Evolutionary conservation across 2,329 filamentous ascomycete species (phyloP), one percentile per base, ranked within the genome.

Genomic region (Daldinia eschscholtzii): DNA sequence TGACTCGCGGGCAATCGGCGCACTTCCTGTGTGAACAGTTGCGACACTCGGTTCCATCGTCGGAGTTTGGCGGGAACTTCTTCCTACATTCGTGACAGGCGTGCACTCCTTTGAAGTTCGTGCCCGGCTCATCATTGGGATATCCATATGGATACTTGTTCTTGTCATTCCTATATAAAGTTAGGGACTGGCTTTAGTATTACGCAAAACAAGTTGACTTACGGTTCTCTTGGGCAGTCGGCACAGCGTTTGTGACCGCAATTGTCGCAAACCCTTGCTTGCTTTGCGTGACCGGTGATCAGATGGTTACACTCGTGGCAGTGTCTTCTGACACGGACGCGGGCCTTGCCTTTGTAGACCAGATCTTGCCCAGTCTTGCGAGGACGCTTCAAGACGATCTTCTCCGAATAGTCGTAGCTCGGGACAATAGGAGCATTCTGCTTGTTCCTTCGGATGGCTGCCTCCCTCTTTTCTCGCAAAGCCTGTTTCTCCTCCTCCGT

Each of bases 191-290:
- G 4, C 9, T 26, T 28, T 58, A 26, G 28, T 30, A 10, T 41
- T 5, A 33, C 41, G 35, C 18, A 26, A 48, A 28, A 44, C 10
- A 41, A 57, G 30, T 60, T 7, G 42, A 89, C 91, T 79, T 87
- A 93, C 86, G 93, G 93, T 75, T 93, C 90, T 74, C 93, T 86
- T 30, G 92, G 93, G 79, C 93, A 97, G 76, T 91, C 91, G 42
- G 89, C 92, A 83, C 93, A 97, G 61, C 93, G 89, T 58, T 85
- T 79, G 79, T 97, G 94, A 30, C 84, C 82, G 79, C 94, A 97
- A 42, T 83, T 84, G 6, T 83, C 80, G 78, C 94, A 97, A 0
- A 77, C 87, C 81, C 76, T 72, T 1, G 72, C 50, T 59, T 77
- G 67, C 67, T 90, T 93, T 67, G 80, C 83, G 35, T 85, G 83